Conservation (phyloP, 2,329 filamentous ascomycete genomes). For the Talaromyces piceae region DNA sequence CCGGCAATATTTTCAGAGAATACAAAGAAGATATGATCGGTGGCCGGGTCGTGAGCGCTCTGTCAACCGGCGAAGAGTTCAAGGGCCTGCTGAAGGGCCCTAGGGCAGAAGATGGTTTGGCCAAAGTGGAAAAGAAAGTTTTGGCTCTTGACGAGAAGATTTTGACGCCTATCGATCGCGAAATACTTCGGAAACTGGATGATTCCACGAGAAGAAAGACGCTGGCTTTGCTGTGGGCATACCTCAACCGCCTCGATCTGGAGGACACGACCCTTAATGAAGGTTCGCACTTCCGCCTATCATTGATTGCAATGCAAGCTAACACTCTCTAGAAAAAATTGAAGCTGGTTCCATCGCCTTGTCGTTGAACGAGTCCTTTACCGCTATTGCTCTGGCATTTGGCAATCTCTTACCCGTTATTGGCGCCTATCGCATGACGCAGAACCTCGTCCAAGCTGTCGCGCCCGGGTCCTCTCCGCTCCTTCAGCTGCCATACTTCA, state of each 20-base stretch:
- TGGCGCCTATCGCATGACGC: constrained; percentile 71
- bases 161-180: constrained; percentile 64
- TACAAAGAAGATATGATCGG: constrained; percentile 80
- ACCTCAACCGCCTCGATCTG: constrained; percentile 80
- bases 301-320: not conserved
- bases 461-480: constrained; percentile 77
- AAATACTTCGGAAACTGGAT: constrained; percentile 71
- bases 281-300: constrained; percentile 28
- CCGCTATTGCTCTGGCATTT: constrained; percentile 79
- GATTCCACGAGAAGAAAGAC: constrained; percentile 75
- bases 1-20: constrained; percentile 88
- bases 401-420: constrained; percentile 76
- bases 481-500: constrained; percentile 85
- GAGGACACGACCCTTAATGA: constrained; percentile 69
- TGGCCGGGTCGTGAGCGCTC: constrained; percentile 67
- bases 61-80: constrained; percentile 84
- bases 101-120: constrained; percentile 70
- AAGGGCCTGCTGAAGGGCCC: constrained; percentile 66
- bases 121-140: constrained; percentile 76
- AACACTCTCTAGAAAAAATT: constrained; percentile 59
- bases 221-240: constrained; percentile 86
- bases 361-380: constrained; percentile 76
- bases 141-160: constrained; percentile 49
- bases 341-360: constrained; percentile 82
- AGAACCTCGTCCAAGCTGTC: constrained; percentile 84